Evolutionary conservation across 257 asterid genomes (phyloP).

Genomic region (Solanum chmielewskii): DNA sequence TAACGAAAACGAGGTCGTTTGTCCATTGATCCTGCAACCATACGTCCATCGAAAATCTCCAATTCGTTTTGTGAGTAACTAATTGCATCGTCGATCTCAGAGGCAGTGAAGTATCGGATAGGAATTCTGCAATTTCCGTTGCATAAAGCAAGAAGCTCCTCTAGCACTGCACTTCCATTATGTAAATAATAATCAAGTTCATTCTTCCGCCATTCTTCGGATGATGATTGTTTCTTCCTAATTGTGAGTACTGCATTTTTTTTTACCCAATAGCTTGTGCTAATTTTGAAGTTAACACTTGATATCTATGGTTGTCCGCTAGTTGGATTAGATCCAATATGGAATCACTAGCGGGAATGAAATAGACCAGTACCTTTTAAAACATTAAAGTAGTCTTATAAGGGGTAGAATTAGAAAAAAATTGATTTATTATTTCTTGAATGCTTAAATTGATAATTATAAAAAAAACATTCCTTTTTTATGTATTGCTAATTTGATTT

Average conservation of each 20-base stretch:
- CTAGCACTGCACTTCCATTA: background rate
- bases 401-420: no score
- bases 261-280: background rate
- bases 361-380: no score
- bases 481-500: no score
- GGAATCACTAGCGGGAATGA: background rate
- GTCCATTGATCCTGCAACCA: background rate
- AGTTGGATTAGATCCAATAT: no score
- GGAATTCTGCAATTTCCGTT: background rate
- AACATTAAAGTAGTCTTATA: no score
- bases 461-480: no score
- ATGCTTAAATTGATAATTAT: no score
- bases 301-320: background rate
- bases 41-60: background rate
- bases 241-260: no score
- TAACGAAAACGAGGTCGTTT: background rate
- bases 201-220: background rate
- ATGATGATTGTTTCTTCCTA: background rate
- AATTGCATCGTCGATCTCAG: background rate
- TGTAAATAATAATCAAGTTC: background rate
- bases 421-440: no score
- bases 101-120: background rate
- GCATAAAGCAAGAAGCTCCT: conserved; percentile 1
- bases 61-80: background rate
- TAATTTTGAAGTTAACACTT: background rate